These are phyloP conservation scores for Apiosordaria backusii DNA, from an alignment of 495 filamentous ascomycete species.

Conservation along the genomic window DNA sequence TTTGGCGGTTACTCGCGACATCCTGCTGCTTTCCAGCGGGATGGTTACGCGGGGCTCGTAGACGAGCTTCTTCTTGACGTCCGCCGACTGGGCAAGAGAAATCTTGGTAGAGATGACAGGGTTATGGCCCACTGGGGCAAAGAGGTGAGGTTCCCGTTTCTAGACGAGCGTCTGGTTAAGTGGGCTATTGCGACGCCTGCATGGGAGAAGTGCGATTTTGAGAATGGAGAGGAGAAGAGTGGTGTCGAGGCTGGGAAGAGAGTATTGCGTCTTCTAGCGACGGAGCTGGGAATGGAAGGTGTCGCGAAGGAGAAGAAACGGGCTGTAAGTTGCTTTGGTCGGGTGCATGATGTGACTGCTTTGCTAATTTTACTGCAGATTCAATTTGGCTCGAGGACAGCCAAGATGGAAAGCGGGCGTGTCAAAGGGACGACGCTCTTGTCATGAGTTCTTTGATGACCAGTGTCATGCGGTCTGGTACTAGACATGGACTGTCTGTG, in stretches of 20 bases:
- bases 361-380: constrained; percentile 45
- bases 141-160: constrained; percentile 86
- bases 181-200: constrained; percentile 74
- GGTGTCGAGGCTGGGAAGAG: constrained; percentile 74
- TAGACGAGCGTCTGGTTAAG: constrained; percentile 79
- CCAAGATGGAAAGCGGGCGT: constrained; percentile 75
- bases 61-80: constrained; percentile 87
- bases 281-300: constrained; percentile 62
- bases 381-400: constrained; percentile 81
- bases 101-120: constrained; percentile 90
- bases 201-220: constrained; percentile 85
- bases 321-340: constrained; percentile 52
- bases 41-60: constrained; percentile 66
- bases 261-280: constrained; percentile 73
- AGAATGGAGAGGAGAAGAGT: constrained; percentile 36
- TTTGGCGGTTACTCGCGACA: constrained; percentile 93
- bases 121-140: constrained; percentile 86
- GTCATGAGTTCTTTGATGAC: constrained; percentile 23
- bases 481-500: constrained; percentile 36
- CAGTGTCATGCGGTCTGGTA: constrained; percentile 17
- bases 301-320: constrained; percentile 87
- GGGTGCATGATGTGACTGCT: not conserved
- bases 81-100: constrained; percentile 80
- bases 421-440: constrained; percentile 63
- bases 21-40: constrained; percentile 64